Base-by-base conservation (phyloP, 306 rosid species). In the Prunus mira region DNA sequence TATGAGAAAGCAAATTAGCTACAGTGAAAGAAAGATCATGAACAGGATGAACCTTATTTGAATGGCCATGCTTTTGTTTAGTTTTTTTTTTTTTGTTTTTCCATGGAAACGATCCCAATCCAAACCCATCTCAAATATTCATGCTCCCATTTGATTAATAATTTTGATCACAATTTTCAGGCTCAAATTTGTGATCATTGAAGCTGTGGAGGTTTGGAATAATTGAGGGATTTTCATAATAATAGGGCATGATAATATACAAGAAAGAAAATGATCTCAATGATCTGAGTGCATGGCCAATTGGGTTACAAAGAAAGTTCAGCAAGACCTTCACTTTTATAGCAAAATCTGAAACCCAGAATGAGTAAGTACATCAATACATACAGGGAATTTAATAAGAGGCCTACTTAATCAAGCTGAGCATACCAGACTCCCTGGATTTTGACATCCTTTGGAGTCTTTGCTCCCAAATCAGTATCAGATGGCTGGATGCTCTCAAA, bases 401-500 rank as follows among this genome's bases (percentile, higher is more conserved):
- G 43, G 49, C 82, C 90, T 88, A 89, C 2, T 38, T 80, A 87
- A 0, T 92, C 98, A 64, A 94, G 98, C 92, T 94, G 98, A 84
- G 95, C 98, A 82, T 94, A 94, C 98, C 98, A 94, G 57, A 94
- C 4, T 5, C 98, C 98, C 83, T 89, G 94, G 77, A 94, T 92
- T 85, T 94, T 94, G 3, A 94, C 97, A 9, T 94, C 98, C 87
- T 94, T 94, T 6, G 98, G 98, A 62, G 78, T 83, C 84, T 94
- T 94, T 5, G 98, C 97, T 18, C 98, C 98, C 93, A 94, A 84
- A 75, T 94, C 98, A 80, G 98, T 93, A 80, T 93, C 98, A 25
- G 98, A 93, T 0, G 98, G 98, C 88, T 91, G 98, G 77, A 89
- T 0, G 69, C 98, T 93, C 89, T 93, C 97, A 24, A 93, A 93